A percentile compares a stretch with the other conserved stretches of the same genome.
Conservation (phyloP, 2,329 filamentous ascomycete species). For the Dactylellina haptotyla region DNA sequence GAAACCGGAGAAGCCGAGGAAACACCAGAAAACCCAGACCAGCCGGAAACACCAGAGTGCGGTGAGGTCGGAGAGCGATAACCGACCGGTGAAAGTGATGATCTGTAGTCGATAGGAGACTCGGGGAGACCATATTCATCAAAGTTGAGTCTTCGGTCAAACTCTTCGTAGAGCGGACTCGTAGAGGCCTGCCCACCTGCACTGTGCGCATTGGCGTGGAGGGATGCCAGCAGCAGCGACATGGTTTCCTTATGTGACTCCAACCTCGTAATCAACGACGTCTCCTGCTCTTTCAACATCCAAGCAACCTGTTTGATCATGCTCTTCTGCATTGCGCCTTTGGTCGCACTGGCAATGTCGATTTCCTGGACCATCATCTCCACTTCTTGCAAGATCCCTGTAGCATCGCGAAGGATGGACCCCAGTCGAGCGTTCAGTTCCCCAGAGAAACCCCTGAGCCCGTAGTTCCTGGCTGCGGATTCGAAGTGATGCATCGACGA, state of each 20-base stretch:
- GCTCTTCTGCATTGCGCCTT: constrained; percentile 51
- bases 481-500: constrained; percentile 53
- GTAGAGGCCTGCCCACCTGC: constrained; percentile 42
- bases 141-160: constrained; percentile 50
- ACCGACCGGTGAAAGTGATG: constrained; percentile 37
- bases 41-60: constrained; percentile 50
- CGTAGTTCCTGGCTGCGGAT: constrained; percentile 48
- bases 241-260: constrained; percentile 52
- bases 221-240: constrained; percentile 47
- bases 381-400: constrained; percentile 39
- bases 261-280: constrained; percentile 46
- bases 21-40: constrained; percentile 51
- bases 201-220: constrained; percentile 51
- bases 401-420: constrained; percentile 51
- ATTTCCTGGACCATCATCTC: constrained; percentile 52
- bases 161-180: constrained; percentile 48
- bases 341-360: constrained; percentile 48
- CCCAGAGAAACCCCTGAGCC: constrained; percentile 39
- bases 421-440: constrained; percentile 41
- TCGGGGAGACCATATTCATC: constrained; percentile 49
- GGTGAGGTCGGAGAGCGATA: constrained; percentile 52
- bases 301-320: constrained; percentile 47
- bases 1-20: constrained; percentile 50
- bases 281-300: constrained; percentile 50
- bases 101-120: constrained; percentile 46